phyloP scores from a whole-genome alignment of 345 rosid species.

The Noccaea caerulescens region DNA sequence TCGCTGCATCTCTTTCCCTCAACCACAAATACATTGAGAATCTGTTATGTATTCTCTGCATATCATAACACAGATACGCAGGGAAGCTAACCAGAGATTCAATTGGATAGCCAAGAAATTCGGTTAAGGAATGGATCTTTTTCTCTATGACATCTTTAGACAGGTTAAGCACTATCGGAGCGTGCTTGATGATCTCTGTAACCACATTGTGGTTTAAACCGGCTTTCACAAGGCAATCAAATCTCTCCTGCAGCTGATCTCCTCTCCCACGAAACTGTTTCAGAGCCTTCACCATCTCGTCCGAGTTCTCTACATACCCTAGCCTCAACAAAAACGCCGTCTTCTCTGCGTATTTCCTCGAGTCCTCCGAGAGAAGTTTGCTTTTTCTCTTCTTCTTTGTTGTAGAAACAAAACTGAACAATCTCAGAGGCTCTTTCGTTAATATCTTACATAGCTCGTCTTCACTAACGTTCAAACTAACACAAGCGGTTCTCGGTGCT shows the following conservation, averaged over 20 bases:
- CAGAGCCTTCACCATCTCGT: conserved; percentile 72
- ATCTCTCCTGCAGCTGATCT: conserved; percentile 87
- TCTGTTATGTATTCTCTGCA: conserved; percentile 61
- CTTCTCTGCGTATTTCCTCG: conserved; percentile 55
- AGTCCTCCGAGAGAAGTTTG: conserved; percentile 37
- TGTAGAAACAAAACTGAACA: conserved; percentile 61
- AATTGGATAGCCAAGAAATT: conserved; percentile 61
- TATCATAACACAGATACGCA: conserved; percentile 65
- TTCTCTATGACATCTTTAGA: conserved; percentile 63
- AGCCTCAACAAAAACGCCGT: conserved; percentile 63
- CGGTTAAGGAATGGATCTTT: conserved; percentile 65
- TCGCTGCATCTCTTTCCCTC: conserved; percentile 56
- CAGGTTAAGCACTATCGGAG: conserved; percentile 76
- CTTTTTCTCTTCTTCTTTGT: conserved; percentile 40
- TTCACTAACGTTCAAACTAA: conserved; percentile 50
- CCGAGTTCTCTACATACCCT: conserved; percentile 81
- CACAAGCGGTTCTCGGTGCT: conserved; percentile 56
- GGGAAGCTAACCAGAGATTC: conserved; percentile 63
- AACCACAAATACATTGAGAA: conserved; percentile 66
- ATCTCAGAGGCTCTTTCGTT: conserved; percentile 61
- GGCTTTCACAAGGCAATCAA: conserved; percentile 71
- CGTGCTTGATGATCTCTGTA: conserved; percentile 58
- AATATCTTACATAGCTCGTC: conserved; percentile 55
- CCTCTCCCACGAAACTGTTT: conserved; percentile 81
- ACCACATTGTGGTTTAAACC: conserved; percentile 63